Conservation (phyloP, 2,329 filamentous ascomycete genomes). For the Colletotrichum truncatum region DNA sequence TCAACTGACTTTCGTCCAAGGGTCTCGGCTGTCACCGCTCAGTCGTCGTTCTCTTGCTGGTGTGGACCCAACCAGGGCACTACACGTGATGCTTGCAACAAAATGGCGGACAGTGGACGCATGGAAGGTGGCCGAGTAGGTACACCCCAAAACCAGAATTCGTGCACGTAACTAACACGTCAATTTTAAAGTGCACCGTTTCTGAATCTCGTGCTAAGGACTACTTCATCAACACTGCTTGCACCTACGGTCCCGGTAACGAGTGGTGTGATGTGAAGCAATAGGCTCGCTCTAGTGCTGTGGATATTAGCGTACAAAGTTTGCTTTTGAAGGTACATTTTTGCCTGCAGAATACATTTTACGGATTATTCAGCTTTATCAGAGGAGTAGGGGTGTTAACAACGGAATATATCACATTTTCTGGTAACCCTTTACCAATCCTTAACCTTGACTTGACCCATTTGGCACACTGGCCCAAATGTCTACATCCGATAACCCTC, state of each 20-base stretch:
- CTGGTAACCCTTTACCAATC: too few relatives aligned
- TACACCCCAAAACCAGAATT: background rate
- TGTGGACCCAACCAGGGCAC: too few relatives aligned
- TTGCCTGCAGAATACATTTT: too few relatives aligned
- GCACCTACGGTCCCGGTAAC: background rate
- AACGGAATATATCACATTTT: too few relatives aligned
- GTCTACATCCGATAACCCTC: too few relatives aligned
- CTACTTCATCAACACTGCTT: background rate
- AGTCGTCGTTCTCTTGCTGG: background rate
- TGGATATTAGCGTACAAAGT: too few relatives aligned
- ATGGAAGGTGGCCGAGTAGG: background rate
- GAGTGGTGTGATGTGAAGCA: constrained; percentile 1
- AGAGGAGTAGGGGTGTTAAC: too few relatives aligned
- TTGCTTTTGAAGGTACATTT: too few relatives aligned
- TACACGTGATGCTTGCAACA: background rate
- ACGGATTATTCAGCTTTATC: too few relatives aligned
- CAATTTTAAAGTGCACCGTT: background rate
- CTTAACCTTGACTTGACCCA: too few relatives aligned
- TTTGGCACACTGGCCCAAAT: too few relatives aligned
- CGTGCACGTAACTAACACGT: background rate
- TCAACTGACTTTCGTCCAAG: background rate
- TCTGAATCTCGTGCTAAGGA: background rate
- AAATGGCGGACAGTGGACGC: background rate
- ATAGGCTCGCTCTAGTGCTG: too few relatives aligned
- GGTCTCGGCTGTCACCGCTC: background rate